A percentile compares a stretch with the other conserved stretches of the same genome.
Conservation (phyloP, 1,284 basidiomycete genomes). For the Naganishia sp. region DNA sequence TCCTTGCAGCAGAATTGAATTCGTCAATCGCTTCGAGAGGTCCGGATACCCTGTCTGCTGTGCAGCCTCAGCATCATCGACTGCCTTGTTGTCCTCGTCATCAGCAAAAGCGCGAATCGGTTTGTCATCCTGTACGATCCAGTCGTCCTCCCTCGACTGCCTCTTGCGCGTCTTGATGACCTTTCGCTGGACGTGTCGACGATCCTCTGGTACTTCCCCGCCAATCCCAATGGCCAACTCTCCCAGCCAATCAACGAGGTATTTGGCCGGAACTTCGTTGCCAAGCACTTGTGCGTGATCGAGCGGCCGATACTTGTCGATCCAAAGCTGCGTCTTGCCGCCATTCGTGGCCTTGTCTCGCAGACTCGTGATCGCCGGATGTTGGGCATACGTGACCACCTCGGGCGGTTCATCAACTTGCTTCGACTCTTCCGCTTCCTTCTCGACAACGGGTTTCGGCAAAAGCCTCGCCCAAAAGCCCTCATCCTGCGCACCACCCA, state of each 20-base stretch:
- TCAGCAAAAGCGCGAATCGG: constrained; percentile 39
- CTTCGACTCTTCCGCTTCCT: background rate
- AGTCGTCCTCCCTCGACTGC: constrained; percentile 38
- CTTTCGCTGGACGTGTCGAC: constrained; percentile 44
- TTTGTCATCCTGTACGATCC: constrained; percentile 54
- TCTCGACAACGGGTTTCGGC: constrained; percentile 4
- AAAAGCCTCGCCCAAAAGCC: constrained; percentile 20
- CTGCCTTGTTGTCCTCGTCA: background rate
- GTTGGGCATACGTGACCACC: background rate
- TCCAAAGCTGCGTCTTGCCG: constrained; percentile 61
- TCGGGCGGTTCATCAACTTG: background rate
- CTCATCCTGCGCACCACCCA: background rate
- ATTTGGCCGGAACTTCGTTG: constrained; percentile 71
- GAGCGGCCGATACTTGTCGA: constrained; percentile 73
- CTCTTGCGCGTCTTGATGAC: constrained; percentile 38
- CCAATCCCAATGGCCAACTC: constrained; percentile 65
- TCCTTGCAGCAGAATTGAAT: constrained; percentile 80
- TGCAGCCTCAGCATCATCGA: constrained; percentile 33
- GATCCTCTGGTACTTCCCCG: constrained; percentile 31
- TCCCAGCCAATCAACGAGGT: constrained; percentile 78
- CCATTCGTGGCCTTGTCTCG: constrained; percentile 3
- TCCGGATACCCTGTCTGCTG: constrained; percentile 43
- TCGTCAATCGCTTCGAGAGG: constrained; percentile 61
- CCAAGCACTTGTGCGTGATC: constrained; percentile 74
- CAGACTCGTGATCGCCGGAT: constrained; percentile 19